Evolutionary conservation across 305 asterid genomes (phyloP), one percentile per base, ranked within the genome.

Genomic region (Ajuga reptans): DNA sequence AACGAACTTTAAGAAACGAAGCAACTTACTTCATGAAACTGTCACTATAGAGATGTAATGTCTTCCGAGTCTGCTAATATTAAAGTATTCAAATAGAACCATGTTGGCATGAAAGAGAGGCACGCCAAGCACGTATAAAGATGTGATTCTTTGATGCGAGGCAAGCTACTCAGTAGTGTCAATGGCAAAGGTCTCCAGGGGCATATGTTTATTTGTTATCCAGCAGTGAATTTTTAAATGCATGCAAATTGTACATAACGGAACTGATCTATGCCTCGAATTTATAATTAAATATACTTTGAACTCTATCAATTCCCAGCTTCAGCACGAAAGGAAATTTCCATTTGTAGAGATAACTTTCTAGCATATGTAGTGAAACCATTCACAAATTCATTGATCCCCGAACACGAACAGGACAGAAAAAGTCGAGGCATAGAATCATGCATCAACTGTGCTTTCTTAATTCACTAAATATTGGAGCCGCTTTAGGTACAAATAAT

Each of bases 201-300:
- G 33, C 27, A 45, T 9, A 59, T 42, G 41, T 9, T 43, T 51
- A 10, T 14, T 47, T 18, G 37, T 54, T 43, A 65, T 71, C 64
- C 9, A 41, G 54, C 66, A 41, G 7, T 31, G 16, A 29, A 53
- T 27, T 57, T 60, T 53, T 57, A 68, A 66, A 75, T 37, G 62
- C 55, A 29, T 31, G 33, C 16, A 55, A 14, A 67, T 16, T 24
- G 64, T 21, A 41, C 18, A 3, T 18, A 55, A 68, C 61, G 29
- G 11, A 56, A 56, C 69, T 53, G 54, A 39, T 50, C 21, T 27
- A 51, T 31, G 49, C 42, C 39, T 33, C 61, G 57, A 39, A 66
- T 39, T 27, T 37, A 66, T 57, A 11, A 50, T 31, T 33, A 31
- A 64, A 45, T 1, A 34, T 18, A 27, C 37, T 50, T 52, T 43